These are phyloP conservation scores for Leavenworthia alabamica DNA, from an alignment of 345 rosid species.

Conservation along the genomic window DNA sequence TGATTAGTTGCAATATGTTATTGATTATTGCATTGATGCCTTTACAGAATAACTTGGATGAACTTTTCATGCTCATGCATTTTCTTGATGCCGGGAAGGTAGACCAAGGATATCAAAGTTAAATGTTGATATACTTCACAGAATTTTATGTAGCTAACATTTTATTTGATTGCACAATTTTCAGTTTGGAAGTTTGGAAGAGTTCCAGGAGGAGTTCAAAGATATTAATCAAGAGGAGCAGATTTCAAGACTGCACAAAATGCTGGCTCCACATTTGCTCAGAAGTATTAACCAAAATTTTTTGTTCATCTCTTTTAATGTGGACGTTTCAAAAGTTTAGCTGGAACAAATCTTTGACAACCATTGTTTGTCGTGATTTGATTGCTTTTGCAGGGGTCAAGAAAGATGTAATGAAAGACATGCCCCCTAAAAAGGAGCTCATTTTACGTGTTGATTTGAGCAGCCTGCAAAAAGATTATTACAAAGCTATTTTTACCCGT, in stretches of 20 bases:
- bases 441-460: conserved; percentile 93
- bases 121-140: not conserved
- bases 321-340: conserved; percentile 7
- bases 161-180: conserved; percentile 21
- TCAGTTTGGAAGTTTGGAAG: conserved; percentile 97
- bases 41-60: conserved; percentile 98
- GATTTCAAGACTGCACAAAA: conserved; percentile 89
- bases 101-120: conserved; percentile 19
- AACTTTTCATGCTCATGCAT: conserved; percentile 99
- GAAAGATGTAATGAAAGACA: conserved; percentile 97
- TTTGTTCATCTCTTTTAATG: not conserved
- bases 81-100: conserved; percentile 99
- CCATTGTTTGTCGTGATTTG: conserved; percentile 12
- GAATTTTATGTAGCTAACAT: conserved; percentile 11
- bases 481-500: conserved; percentile 94
- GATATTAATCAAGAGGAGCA: conserved; percentile 99
- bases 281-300: conserved; percentile 58
- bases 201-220: conserved; percentile 94
- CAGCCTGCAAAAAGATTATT: conserved; percentile 90
- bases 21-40: conserved; percentile 28
- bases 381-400: conserved; percentile 71
- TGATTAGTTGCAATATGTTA: not conserved
- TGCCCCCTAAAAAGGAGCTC: conserved; percentile 99
- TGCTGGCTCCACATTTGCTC: conserved; percentile 98
- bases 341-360: not conserved